Evolutionary conservation across 2,329 filamentous ascomycete species (phyloP).

Genomic region (Microdochium nivale): DNA sequence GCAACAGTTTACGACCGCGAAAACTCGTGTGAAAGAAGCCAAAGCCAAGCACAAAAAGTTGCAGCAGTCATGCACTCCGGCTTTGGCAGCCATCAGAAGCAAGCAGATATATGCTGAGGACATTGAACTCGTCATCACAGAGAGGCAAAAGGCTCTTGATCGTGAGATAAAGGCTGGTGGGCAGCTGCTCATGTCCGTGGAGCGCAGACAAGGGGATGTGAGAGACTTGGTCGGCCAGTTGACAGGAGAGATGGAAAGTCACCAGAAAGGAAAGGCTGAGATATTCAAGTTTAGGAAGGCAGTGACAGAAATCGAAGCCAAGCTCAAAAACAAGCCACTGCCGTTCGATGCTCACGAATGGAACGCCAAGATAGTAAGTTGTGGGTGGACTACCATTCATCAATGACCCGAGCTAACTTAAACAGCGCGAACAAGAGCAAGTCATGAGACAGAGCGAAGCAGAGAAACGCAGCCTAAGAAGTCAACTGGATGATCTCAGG

Average conservation of each 20-base stretch:
- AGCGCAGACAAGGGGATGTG: constrained; percentile 30
- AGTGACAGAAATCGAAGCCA: constrained; percentile 56
- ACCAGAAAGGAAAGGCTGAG: constrained; percentile 33
- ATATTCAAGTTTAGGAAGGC: constrained; percentile 35
- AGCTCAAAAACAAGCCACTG: constrained; percentile 50
- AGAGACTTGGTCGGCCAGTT: constrained; percentile 35
- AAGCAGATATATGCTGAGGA: constrained; percentile 60
- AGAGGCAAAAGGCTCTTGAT: constrained; percentile 45
- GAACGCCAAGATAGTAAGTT: constrained; percentile 63
- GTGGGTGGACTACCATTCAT: background rate
- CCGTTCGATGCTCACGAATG: constrained; percentile 63
- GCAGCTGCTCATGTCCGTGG: constrained; percentile 22
- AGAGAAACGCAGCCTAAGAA: constrained; percentile 25
- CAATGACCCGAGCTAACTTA: constrained; percentile 13
- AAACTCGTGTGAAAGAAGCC: constrained; percentile 43
- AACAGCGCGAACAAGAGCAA: constrained; percentile 53
- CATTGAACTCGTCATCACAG: constrained; percentile 45
- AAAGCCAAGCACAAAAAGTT: constrained; percentile 50
- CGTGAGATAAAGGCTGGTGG: constrained; percentile 44
- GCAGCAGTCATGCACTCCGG: constrained; percentile 53
- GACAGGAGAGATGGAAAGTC: constrained; percentile 41
- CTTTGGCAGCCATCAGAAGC: constrained; percentile 55
- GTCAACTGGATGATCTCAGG: constrained; percentile 27
- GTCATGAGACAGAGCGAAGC: constrained; percentile 40
- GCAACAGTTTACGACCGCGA: constrained; percentile 39